Evolutionary conservation across 371 early-diverging fungal species (phyloP), one percentile per base, ranked within the genome.

Genomic region (Mortierella sp.): DNA sequence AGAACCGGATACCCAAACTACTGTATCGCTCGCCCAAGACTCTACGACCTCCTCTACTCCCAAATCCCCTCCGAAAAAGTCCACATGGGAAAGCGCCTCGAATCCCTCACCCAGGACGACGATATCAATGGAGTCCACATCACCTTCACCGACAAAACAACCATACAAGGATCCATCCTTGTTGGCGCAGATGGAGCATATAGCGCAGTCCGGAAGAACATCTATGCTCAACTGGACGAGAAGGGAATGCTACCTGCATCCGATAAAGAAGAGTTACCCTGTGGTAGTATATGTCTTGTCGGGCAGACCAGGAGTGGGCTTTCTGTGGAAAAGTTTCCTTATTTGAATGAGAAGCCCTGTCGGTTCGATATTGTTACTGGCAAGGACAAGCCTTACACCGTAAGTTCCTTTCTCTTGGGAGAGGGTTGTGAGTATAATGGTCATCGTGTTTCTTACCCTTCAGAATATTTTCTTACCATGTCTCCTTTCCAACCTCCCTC

Each of bases 161-260:
- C 72, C 19, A 64, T 72, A 10, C 80, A 80, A 4, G 80, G 80
- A n/a, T 72, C 75, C 34, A 72, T 79, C n/a, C 70, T 74, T 24
- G 79, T 79, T 3, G 79, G 75, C 3, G 70, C 79, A 9, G 75
- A 79, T 67, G 80, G 80, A 21, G 72, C 75, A 3, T 80, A 80
- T 28, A 69, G 69, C 24, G 34, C 69, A 3, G 75, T 80, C 19
- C 76, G 80, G 14, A 31, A 75, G 59, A 51, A 34, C 24, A 2
- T 80, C 6, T 73, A 67, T 19, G 19, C 72, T 0, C 80, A 72
- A 2, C 43, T 80, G 44, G 16, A 31, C 1, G 28, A 71, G 28
- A 43, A 67, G 11, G 76, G 73, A 0, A 4, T 31, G 6, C 26
- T 80, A 1, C 76, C 76, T 0, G 21, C 11, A 0, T 71, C 73